Base-by-base conservation (phyloP, 2,329 filamentous ascomycete species). In the Penicillium brevicompactum region DNA sequence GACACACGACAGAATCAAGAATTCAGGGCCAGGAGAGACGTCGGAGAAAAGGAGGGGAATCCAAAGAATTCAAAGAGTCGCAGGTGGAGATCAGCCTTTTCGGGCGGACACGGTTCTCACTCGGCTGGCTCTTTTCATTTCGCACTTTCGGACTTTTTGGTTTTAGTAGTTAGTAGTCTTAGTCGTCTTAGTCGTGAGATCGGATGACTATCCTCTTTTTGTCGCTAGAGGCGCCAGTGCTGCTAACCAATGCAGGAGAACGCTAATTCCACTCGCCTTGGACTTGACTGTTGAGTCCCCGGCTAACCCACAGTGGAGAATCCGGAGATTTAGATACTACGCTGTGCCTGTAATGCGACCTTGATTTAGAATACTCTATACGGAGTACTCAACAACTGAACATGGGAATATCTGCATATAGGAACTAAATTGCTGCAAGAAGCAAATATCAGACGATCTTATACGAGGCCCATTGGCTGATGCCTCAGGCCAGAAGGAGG, bases 91-190 rank as follows among this genome's bases (percentile, higher is more conserved):
- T 51, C 53, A 46, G 43, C 41, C 49, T 51, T 51, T 46, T 53
- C 58, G 58, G 56, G 60, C 53, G 56, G 56, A 59, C 51, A 57
- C 58, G 51, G 53, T 59, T 18, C 51, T 37, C 51, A 16, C 42
- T 32, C 22, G 30, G 55, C 45, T 45, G 22, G 42, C 44, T 58
- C 52, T 47, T 27, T 27, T 4, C 5, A 27, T 27, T 27, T 27
- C 24, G 24, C 24, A 27, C 24, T 43, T 18, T 18, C 18, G 18
- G 18, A 18, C 18, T 18, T 18, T 18, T 18, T 18, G 18, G 18
- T 18, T 18, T 18, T 18, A 18, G 18, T 18, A 18, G 18, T 18
- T 18, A 18, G 18, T 18, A 18, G 18, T 18, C n/a, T 18, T 18
- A 18, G 18, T 18, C 18, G 18, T 18, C 18, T 18, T 18, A 18